phyloP scores from a whole-genome alignment of 345 rosid genomes.

The Draba incana region DNA sequence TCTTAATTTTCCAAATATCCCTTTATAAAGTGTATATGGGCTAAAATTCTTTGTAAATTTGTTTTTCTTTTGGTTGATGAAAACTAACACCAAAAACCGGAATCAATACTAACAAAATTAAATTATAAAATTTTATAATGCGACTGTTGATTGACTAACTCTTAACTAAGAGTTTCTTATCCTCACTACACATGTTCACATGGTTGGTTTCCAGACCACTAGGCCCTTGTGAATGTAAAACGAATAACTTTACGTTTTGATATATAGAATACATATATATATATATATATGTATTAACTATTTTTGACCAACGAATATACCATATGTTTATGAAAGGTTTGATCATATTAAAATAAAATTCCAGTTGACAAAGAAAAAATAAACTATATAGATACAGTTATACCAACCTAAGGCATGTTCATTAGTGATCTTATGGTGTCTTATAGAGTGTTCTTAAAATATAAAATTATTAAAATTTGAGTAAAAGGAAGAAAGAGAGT shows the following conservation, averaged over 20 bases:
- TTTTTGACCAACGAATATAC: constrained; percentile 24
- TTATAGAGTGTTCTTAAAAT: too few species aligned
- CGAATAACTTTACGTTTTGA: constrained; percentile 18
- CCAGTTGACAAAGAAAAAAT: neutral
- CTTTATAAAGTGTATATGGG: too few species aligned
- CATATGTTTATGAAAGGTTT: neutral
- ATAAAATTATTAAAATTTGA: too few species aligned
- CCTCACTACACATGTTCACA: constrained; percentile 22
- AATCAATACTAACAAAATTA: neutral
- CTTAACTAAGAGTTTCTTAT: neutral
- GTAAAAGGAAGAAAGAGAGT: too few species aligned
- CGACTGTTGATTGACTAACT: constrained; percentile 2
- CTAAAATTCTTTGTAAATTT: neutral
- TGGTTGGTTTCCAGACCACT: constrained; percentile 26
- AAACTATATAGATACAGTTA: constrained; percentile 12
- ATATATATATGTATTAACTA: neutral
- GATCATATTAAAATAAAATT: neutral
- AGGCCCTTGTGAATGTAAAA: constrained; percentile 7
- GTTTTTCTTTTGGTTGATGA: neutral
- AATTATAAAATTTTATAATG: neutral
- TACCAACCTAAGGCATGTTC: too few species aligned
- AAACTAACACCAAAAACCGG: neutral
- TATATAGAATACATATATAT: neutral
- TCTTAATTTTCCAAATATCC: too few species aligned
- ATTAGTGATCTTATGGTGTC: too few species aligned